Evolutionary conservation across 768 basidiomycete genomes (phyloP).

Genomic region (Guyanaporus albipodus): DNA sequence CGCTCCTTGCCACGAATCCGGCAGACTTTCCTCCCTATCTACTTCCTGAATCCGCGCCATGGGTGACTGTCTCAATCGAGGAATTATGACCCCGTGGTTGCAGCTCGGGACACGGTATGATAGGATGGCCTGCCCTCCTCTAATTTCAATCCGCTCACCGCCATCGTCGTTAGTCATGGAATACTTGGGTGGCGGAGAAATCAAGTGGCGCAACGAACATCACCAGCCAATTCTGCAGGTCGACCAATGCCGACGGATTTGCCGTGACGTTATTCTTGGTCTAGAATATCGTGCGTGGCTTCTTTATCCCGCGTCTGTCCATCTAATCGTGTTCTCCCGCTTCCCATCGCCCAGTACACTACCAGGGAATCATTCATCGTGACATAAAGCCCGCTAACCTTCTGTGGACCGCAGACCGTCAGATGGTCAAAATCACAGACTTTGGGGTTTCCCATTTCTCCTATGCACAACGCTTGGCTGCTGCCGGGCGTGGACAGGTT

Average conservation of each 20-base stretch:
- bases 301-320: conserved; percentile 4
- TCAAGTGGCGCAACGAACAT: conserved; percentile 74
- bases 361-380: conserved; percentile 97
- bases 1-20: conserved; percentile 10
- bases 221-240: conserved; percentile 75
- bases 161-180: conserved; percentile 71
- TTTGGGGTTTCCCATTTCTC: conserved; percentile 98
- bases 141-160: conserved; percentile 19
- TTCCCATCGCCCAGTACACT: conserved; percentile 64
- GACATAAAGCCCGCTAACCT: conserved; percentile 99
- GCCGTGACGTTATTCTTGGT: conserved; percentile 90
- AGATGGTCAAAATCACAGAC: conserved; percentile 93
- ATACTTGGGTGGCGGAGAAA: conserved; percentile 91
- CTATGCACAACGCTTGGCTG: conserved; percentile 75
- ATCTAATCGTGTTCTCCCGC: background rate
- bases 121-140: conserved; percentile 17
- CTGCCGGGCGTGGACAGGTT: conserved; percentile 43
- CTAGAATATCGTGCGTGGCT: conserved; percentile 84
- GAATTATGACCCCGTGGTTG: conserved; percentile 31
- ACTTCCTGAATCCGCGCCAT: conserved; percentile 24
- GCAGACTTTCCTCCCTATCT: conserved; percentile 18
- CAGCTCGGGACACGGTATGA: conserved; percentile 31
- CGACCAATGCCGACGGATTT: conserved; percentile 79
- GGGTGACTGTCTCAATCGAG: conserved; percentile 30
- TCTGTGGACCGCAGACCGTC: conserved; percentile 81